Evolutionary conservation across 805 yeast species (phyloP).

Genomic region (Pichia sporocuriosa): DNA sequence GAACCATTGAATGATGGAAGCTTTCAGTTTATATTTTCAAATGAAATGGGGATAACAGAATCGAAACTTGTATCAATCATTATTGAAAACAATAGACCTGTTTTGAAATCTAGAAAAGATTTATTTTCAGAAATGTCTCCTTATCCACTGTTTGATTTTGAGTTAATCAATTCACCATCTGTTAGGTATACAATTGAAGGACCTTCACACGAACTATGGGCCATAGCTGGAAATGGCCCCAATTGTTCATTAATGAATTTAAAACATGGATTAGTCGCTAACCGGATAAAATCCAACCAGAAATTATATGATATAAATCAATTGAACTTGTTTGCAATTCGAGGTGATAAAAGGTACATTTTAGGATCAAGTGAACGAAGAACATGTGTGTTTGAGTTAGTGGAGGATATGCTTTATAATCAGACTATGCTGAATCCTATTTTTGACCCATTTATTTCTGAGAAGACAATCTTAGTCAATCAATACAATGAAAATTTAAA

Average conservation of each 20-base stretch:
- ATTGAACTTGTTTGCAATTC: not conserved
- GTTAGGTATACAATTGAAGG: slow-evolving; percentile 16
- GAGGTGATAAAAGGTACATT: not conserved
- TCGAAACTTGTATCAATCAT: slow-evolving; percentile 17
- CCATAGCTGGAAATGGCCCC: slow-evolving; percentile 21
- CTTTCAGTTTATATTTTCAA: slow-evolving; percentile 19
- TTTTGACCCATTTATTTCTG: not conserved
- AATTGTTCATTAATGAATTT: slow-evolving; percentile 23
- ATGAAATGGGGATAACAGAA: slow-evolving; percentile 24
- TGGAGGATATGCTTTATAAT: too few species aligned
- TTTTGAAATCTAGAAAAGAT: slow-evolving; percentile 19
- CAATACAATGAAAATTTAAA: not conserved
- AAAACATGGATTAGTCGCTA: slow-evolving; percentile 21
- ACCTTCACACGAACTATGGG: slow-evolving; percentile 27
- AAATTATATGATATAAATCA: slow-evolving; percentile 1
- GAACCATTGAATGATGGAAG: slow-evolving; percentile 15
- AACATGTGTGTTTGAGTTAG: not conserved
- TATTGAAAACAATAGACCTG: slow-evolving; percentile 11
- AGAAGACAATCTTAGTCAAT: not conserved
- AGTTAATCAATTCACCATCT: slow-evolving; percentile 15
- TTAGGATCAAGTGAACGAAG: not conserved
- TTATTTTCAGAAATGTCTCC: slow-evolving; percentile 17
- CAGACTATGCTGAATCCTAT: too few species aligned
- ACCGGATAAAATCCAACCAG: slow-evolving; percentile 11
- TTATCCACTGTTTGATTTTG: slow-evolving; percentile 25